phyloP scores from a whole-genome alignment of 2,329 filamentous ascomycete species.

The Anisogramma anomala region DNA sequence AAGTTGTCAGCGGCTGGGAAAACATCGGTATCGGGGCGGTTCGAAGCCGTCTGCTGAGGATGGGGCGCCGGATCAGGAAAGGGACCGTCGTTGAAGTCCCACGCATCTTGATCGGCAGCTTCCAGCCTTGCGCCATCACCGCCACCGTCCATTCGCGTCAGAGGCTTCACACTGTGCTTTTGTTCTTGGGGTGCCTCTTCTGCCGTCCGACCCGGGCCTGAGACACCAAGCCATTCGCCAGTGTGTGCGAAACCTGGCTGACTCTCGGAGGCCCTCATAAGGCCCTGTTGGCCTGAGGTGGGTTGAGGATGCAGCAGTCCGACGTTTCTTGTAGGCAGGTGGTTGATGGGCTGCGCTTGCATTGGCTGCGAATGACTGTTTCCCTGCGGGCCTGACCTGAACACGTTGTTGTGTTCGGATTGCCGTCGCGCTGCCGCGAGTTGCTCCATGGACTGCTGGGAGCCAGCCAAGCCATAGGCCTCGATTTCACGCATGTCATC shows the following conservation, averaged over 20 bases:
- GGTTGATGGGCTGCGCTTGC: constrained; percentile 25
- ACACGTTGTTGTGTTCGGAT: constrained; percentile 8
- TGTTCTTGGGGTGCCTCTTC: constrained; percentile 19
- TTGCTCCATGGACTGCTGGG: constrained; percentile 29
- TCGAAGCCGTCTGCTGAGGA: constrained; percentile 36
- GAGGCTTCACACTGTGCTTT: constrained; percentile 29
- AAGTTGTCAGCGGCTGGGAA: constrained; percentile 75
- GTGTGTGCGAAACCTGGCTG: constrained; percentile 22
- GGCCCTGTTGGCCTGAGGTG: constrained; percentile 29
- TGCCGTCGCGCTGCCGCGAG: constrained; percentile 4
- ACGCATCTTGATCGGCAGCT: constrained; percentile 56
- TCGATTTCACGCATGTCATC: constrained; percentile 49
- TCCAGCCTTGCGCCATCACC: constrained; percentile 36
- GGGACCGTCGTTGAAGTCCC: constrained; percentile 84
- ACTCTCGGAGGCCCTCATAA: constrained; percentile 7
- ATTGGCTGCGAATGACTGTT: constrained; percentile 40
- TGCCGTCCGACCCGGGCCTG: constrained; percentile 16
- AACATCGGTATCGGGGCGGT: constrained; percentile 72
- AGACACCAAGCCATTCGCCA: constrained; percentile 24
- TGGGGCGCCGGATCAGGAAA: constrained; percentile 43
- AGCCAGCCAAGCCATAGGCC: constrained; percentile 32
- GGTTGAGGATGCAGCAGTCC: constrained; percentile 22
- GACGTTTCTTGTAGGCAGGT: constrained; percentile 21
- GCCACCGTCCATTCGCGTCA: constrained; percentile 30
- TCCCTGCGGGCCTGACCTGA: constrained; percentile 26